Conservation (phyloP, 139 green algal species). For the Chlorella sp. region DNA sequence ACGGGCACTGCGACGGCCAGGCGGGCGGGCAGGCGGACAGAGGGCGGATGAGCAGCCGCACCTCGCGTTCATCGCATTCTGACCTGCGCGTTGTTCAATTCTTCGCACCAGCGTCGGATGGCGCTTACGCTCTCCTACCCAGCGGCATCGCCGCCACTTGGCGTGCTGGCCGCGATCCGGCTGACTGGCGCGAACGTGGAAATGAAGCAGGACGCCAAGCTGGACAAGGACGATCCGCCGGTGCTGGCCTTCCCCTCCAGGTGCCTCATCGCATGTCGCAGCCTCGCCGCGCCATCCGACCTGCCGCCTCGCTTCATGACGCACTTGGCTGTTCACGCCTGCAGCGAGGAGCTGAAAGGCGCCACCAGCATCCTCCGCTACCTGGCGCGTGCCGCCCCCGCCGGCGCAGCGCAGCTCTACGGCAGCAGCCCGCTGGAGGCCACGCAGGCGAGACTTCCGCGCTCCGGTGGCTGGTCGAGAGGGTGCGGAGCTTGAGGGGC, state of each 20-base stretch:
- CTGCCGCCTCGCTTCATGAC: too few species aligned
- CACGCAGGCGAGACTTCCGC: constrained; percentile 46
- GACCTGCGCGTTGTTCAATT: too few species aligned
- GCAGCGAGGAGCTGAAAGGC: constrained; percentile 73
- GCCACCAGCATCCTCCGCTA: constrained; percentile 68
- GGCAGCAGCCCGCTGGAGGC: constrained; percentile 46
- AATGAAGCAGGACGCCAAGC: constrained; percentile 55
- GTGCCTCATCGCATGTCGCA: too few species aligned
- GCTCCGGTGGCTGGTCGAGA: neutral
- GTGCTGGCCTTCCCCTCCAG: constrained; percentile 56
- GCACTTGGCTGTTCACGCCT: too few species aligned
- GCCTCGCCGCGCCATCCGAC: too few species aligned
- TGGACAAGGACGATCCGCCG: constrained; percentile 58
- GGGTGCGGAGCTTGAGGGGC: neutral
- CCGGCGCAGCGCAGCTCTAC: constrained; percentile 45
- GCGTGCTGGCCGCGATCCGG: constrained; percentile 30
- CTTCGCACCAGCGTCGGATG: too few species aligned
- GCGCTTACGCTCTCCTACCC: too few species aligned
- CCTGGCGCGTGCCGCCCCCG: constrained; percentile 51
- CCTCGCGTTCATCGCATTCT: too few species aligned
- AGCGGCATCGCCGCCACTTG: constrained; percentile 11
- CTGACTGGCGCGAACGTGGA: constrained; percentile 49
- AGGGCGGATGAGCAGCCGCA: too few species aligned
- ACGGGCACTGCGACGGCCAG: too few species aligned
- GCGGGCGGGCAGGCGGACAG: too few species aligned